A percentile compares a stretch with the other conserved stretches of the same genome.
Evolutionary conservation across 2,329 filamentous ascomycete species (phyloP).

Genomic region (Ophiobolus disseminans): DNA sequence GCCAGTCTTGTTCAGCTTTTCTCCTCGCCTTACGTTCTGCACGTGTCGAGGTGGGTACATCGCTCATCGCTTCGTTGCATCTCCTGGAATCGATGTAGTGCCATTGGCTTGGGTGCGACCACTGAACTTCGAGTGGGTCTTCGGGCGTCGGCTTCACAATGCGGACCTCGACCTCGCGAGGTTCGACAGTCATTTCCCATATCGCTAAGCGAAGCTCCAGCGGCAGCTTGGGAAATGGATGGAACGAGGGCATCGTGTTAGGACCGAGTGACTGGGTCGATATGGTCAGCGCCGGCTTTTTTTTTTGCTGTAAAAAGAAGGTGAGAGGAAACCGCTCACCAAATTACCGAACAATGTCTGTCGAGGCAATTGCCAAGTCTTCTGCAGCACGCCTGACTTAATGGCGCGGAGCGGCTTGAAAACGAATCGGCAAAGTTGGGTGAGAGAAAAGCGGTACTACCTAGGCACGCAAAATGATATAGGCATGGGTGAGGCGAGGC

Average conservation of each 20-base stretch:
- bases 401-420: conserved; percentile 1
- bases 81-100: background rate
- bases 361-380: conserved; percentile 3
- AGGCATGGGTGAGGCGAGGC: no score
- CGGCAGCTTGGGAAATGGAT: conserved; percentile 18
- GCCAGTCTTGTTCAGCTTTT: background rate
- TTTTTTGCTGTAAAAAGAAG: background rate
- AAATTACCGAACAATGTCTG: conserved; percentile 1
- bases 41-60: background rate
- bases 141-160: background rate
- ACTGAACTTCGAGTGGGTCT: background rate
- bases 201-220: conserved; percentile 16
- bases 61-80: conserved; percentile 2
- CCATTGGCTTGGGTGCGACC: background rate
- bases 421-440: background rate
- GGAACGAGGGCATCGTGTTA: conserved; percentile 8
- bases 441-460: background rate
- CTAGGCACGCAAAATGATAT: no score
- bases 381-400: conserved; percentile 12
- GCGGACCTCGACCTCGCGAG: conserved; percentile 19
- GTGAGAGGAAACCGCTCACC: background rate
- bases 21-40: conserved; percentile 2
- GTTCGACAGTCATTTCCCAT: conserved; percentile 20
- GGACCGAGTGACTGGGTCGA: background rate
- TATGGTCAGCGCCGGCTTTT: background rate